Percentiles rank a stretch among this genome's conserved stretches.
Evolutionary conservation across 371 early-diverging fungal species (phyloP).

Genomic region (Mortierella sp.): DNA sequence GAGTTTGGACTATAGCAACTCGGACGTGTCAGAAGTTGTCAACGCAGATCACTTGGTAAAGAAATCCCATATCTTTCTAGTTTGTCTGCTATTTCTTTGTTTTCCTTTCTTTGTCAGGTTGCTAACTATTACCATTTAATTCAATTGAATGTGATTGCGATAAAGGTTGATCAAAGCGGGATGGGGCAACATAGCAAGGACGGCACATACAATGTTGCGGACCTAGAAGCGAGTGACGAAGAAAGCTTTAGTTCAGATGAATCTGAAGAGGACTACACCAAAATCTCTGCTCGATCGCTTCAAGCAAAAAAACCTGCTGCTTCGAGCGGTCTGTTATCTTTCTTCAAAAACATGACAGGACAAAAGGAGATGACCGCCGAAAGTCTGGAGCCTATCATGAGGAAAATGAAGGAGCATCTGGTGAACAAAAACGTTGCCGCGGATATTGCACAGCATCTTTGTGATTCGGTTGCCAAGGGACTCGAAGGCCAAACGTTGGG

Average conservation of each 20-base stretch:
- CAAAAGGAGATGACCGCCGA: constrained; percentile 73
- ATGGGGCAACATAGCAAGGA: constrained; percentile 74
- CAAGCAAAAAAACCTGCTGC: constrained; percentile 42
- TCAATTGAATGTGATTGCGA: neutral
- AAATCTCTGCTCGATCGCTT: constrained; percentile 52
- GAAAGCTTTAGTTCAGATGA: constrained; percentile 61
- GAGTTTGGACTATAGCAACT: constrained; percentile 74
- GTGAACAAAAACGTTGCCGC: constrained; percentile 95
- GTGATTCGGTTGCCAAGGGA: constrained; percentile 81
- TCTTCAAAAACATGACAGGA: constrained; percentile 77
- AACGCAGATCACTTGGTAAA: constrained; percentile 51
- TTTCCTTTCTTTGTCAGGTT: neutral
- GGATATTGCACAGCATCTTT: constrained; percentile 89
- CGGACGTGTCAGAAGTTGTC: constrained; percentile 39
- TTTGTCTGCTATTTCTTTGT: neutral
- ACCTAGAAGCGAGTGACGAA: constrained; percentile 71
- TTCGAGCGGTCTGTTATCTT: constrained; percentile 68
- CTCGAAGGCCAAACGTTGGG: constrained; percentile 86
- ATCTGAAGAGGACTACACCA: constrained; percentile 45
- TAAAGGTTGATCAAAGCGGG: constrained; percentile 69
- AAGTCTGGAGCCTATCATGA: constrained; percentile 78
- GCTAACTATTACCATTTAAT: neutral
- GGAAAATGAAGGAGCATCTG: constrained; percentile 91
- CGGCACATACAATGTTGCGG: constrained; percentile 88
- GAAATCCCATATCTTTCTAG: too few relatives aligned